Base-by-base conservation (phyloP, 2,329 filamentous ascomycete genomes). In the Plenodomus lindquistii region DNA sequence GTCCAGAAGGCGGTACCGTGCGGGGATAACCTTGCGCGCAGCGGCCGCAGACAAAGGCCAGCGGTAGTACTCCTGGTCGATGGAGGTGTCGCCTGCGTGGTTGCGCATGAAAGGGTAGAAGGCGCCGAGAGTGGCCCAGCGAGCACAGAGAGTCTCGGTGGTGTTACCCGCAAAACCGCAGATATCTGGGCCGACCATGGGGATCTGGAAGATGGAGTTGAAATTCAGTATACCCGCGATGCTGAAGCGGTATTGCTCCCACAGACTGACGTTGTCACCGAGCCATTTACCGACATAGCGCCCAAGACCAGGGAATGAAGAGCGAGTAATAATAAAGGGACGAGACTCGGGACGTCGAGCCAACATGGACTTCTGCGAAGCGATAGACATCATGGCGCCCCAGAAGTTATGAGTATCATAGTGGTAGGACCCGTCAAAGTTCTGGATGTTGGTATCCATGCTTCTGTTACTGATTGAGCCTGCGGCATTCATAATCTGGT, bases 391-490 rank as follows among this genome's bases (percentile, higher is more conserved):
- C 84, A 90, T 78, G 52, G 81, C 81, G 1, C 88, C 88, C 68
- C 88, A 91, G 2, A 91, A 73, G 57, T 91, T 91, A 66, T 92
- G 88, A 0, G 84, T 87, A 56, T 91, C 88, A 61, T 89, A 89
- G 69, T 88, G 83, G 18, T 80, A 77, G 24, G 86, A 72, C 0
- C 86, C 87, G 46, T 86, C 85, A 27, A 84, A 79, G 65, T 89
- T 86, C 16, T 85, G 77, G 16, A 90, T 70, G 60, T 89, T 80
- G 0, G 87, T 88, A 56, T 84, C 77, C 47, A 89, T 79, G 0
- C 86, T 78, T 52, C 66, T 59, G 59, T 77, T 76, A 48, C 71
- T 75, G 19, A 78, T 60, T 4, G 66, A 64, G 9, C 75, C 75
- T 10, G 57, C 57, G 24, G 47, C 53, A 64, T 89, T 87, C 46